Conservation (phyloP, 2,329 filamentous ascomycete species). For the Phaeophleospora eucalypticola region DNA sequence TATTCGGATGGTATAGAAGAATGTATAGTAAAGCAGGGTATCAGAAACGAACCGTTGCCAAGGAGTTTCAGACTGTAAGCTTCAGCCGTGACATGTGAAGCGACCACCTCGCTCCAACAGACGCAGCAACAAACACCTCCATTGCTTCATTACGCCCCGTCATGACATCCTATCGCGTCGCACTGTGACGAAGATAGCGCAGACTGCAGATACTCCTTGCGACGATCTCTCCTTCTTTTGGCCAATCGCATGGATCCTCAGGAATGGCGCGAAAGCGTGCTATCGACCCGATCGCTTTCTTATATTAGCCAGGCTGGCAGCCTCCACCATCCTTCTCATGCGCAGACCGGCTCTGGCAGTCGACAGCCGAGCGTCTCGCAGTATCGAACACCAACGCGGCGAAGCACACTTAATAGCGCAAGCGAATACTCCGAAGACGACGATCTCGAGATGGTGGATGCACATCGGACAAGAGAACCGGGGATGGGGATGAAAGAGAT, state of each 20-base stretch:
- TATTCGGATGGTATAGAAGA: no score
- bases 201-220: no score
- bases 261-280: slow-evolving; percentile 29
- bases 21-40: no score
- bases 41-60: not conserved
- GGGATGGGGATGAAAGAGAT: slow-evolving; percentile 8
- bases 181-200: no score
- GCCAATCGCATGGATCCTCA: not conserved
- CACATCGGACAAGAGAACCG: not conserved
- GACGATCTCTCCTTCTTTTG: no score
- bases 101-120: no score
- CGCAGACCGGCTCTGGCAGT: slow-evolving; percentile 7
- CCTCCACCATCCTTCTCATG: slow-evolving; percentile 2
- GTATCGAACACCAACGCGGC: slow-evolving; percentile 17
- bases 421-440: slow-evolving; percentile 25
- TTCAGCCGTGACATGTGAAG: no score
- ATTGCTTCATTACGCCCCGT: no score
- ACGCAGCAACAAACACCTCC: no score
- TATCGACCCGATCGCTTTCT: slow-evolving; percentile 34
- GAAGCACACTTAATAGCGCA: slow-evolving; percentile 20
- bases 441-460: slow-evolving; percentile 23
- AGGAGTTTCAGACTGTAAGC: not conserved
- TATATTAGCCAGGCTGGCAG: slow-evolving; percentile 29
- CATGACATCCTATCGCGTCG: no score
- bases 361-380: slow-evolving; percentile 17